A percentile compares a stretch with the other conserved stretches of the same genome.
These are phyloP conservation scores for Golubevia pallescens DNA, from an alignment of 1,284 basidiomycete genomes.

Conservation along the genomic window DNA sequence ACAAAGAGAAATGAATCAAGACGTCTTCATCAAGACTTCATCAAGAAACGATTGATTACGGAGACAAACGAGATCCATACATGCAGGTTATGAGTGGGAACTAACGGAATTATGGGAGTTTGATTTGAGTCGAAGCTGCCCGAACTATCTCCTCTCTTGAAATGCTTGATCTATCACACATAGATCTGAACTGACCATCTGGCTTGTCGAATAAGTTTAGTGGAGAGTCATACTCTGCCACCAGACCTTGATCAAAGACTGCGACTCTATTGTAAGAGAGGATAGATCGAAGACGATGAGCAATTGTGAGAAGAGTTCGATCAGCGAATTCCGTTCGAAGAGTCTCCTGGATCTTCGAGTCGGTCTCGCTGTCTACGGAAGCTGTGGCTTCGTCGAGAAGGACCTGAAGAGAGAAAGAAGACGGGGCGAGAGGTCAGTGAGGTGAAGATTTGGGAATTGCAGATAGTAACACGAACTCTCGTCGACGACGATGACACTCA, in stretches of 20 bases:
- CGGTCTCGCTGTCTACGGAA: constrained; percentile 54
- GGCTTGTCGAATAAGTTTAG: constrained; percentile 42
- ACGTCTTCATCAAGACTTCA: too few relatives aligned
- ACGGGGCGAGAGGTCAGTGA: background rate
- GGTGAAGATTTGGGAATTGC: too few relatives aligned
- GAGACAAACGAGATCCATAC: too few relatives aligned
- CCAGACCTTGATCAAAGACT: constrained; percentile 51
- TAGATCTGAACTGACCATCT: constrained; percentile 45
- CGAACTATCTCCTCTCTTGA: too few relatives aligned
- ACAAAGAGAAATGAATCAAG: too few relatives aligned
- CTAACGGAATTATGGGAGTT: too few relatives aligned
- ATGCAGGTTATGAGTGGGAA: too few relatives aligned
- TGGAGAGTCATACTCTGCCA: constrained; percentile 56
- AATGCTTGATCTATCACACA: constrained; percentile 51
- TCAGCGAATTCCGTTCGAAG: constrained; percentile 52
- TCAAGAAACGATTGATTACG: too few relatives aligned
- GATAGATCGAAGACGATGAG: constrained; percentile 56
- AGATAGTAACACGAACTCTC: too few relatives aligned
- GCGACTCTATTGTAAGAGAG: constrained; percentile 54
- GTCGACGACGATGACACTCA: too few relatives aligned
- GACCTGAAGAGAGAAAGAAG: constrained; percentile 33
- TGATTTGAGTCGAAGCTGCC: too few relatives aligned
- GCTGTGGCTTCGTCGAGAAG: constrained; percentile 58
- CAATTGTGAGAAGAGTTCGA: constrained; percentile 57
- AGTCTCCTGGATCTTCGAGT: constrained; percentile 56